Evolutionary conservation across 805 yeast genomes (phyloP).

Genomic region (Yarrowia deformans): DNA sequence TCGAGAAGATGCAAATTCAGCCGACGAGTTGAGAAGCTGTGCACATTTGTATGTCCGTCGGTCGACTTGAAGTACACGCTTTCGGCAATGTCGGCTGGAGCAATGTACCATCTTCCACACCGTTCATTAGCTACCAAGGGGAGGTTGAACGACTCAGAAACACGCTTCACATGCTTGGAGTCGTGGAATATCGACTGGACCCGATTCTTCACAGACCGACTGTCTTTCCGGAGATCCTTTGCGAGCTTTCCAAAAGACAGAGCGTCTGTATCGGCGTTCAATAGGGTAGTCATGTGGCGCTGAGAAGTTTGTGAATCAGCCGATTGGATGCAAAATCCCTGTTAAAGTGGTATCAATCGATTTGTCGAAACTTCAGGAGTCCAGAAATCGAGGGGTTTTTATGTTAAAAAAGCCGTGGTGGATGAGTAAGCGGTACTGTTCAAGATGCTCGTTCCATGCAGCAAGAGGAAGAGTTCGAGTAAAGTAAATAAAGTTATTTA

Average conservation of each 20-base stretch:
- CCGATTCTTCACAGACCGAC: slow-evolving; percentile 63
- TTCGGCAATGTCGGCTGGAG: slow-evolving; percentile 54
- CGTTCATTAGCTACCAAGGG: slow-evolving; percentile 72
- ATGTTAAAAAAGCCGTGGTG: no score
- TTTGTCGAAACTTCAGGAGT: neutral
- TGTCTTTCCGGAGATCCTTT: slow-evolving; percentile 59
- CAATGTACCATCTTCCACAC: slow-evolving; percentile 86
- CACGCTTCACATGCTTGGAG: slow-evolving; percentile 57
- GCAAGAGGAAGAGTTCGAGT: neutral
- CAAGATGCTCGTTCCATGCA: neutral
- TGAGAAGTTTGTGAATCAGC: neutral
- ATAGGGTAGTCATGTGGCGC: slow-evolving; percentile 1
- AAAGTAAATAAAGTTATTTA: neutral
- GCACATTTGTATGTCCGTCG: slow-evolving; percentile 84
- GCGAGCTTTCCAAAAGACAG: slow-evolving; percentile 18
- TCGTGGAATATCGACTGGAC: slow-evolving; percentile 77
- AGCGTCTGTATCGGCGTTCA: slow-evolving; percentile 29
- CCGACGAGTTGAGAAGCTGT: slow-evolving; percentile 79
- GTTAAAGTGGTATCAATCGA: slow-evolving; percentile 1
- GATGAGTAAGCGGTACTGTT: neutral
- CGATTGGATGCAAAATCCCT: neutral
- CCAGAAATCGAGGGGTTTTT: neutral
- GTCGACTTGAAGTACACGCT: slow-evolving; percentile 85
- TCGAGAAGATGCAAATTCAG: slow-evolving; percentile 75
- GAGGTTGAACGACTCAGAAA: slow-evolving; percentile 50